phyloP scores from a whole-genome alignment of 1,284 basidiomycete genomes.

The Puccinia hordei region DNA sequence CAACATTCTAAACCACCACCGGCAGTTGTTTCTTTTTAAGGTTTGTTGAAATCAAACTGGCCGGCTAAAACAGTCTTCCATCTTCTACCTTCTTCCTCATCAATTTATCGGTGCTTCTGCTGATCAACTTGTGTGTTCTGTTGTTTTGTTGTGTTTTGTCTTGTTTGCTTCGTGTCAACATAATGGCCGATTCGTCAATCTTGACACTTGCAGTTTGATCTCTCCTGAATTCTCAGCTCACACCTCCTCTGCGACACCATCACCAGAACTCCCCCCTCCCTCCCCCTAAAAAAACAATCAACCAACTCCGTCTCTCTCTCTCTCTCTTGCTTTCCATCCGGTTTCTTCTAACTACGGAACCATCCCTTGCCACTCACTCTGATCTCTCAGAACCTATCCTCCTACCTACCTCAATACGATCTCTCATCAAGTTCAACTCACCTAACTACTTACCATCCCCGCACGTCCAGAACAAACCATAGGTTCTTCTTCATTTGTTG shows the following conservation, averaged over 20 bases:
- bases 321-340: not conserved
- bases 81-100: constrained; percentile 25
- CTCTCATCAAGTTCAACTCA: not conserved
- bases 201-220: constrained; percentile 25
- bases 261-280: constrained; percentile 15
- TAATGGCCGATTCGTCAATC: constrained; percentile 33
- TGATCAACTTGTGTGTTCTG: constrained; percentile 24
- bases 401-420: not conserved
- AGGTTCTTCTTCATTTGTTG: not conserved
- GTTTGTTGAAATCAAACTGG: constrained; percentile 13
- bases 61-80: not conserved
- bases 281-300: too few species aligned
- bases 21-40: not conserved
- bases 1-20: not conserved
- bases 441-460: too few species aligned
- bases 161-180: constrained; percentile 19
- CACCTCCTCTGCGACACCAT: constrained; percentile 7
- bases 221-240: constrained; percentile 47
- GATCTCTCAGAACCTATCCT: not conserved
- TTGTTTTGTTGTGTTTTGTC: too few species aligned
- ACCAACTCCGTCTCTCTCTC: not conserved
- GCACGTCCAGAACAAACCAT: too few species aligned
- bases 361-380: not conserved
- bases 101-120: not conserved
- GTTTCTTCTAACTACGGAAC: not conserved